phyloP scores from a whole-genome alignment of 23 red algal genomes.

The Gracilaria vermiculophylla region DNA sequence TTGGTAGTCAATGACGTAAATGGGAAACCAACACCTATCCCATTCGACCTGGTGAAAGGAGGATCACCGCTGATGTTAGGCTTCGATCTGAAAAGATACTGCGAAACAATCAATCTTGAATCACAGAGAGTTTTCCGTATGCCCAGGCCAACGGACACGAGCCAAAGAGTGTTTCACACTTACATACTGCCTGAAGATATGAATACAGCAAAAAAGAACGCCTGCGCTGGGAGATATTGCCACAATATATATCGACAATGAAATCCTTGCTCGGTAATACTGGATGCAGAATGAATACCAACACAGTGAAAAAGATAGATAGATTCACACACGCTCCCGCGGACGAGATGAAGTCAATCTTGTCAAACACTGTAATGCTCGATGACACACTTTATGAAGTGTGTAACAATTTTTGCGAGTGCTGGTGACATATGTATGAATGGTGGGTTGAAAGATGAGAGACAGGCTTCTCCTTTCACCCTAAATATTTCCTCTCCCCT shows the following conservation, averaged over 20 bases:
- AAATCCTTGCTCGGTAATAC: background rate
- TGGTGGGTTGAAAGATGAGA: too few relatives aligned
- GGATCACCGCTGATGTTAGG: constrained; percentile 14
- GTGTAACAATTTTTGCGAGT: background rate
- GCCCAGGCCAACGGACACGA: too few relatives aligned
- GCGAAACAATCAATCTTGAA: constrained; percentile 43
- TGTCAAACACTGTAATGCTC: background rate
- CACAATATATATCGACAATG: constrained; percentile 3
- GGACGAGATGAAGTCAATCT: background rate
- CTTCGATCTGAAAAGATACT: constrained; percentile 23
- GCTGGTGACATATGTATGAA: constrained; percentile 20
- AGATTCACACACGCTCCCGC: background rate
- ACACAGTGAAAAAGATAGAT: constrained; percentile 10
- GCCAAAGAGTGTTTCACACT: too few relatives aligned
- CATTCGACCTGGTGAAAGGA: constrained; percentile 35
- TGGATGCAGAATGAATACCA: background rate
- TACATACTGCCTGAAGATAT: too few relatives aligned
- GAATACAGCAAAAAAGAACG: background rate
- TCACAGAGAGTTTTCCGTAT: too few relatives aligned
- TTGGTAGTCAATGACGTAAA: background rate
- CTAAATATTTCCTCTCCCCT: too few relatives aligned
- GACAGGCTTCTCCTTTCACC: too few relatives aligned
- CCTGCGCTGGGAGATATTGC: background rate
- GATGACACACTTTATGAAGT: background rate
- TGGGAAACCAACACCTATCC: background rate